Base-by-base conservation (phyloP, 2,329 filamentous ascomycete genomes). In the Stachybotrys elegans region DNA sequence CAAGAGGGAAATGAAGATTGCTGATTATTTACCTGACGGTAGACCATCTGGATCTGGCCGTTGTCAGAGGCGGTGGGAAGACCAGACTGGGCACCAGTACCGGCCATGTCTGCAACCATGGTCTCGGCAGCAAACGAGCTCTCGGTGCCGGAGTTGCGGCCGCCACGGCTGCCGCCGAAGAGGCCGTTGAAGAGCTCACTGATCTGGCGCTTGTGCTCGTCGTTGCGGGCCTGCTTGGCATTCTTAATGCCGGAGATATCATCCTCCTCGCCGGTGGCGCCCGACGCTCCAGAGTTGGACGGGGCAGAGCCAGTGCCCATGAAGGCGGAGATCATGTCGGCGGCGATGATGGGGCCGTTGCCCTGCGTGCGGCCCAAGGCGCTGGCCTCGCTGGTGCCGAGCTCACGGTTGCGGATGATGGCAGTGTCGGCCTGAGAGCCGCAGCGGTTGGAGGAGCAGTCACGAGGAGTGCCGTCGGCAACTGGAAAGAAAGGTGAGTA, bases 381-480 rank as follows among this genome's bases (percentile, higher is more conserved):
- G 27, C 77, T 79, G 29, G 55, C 60, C 52, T 73, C 69, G 54
- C 66, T 69, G 40, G 67, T 73, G 31, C 67, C 65, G 45, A 86
- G 71, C 64, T 85, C 82, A 12, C 68, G 63, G 48, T 76, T 64
- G 29, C 81, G 78, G 63, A 86, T 84, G 69, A 86, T 84, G 61
- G 81, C 72, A n/a, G 83, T 86, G 57, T 86, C 83, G 47, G 75
- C 78, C 60, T 86, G 76, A n/a, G 81, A 75, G 46, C 82, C 83
- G 57, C 81, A 85, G 37, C 60, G 50, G 53, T 81, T 79, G 54
- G 68, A 69, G 41, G 76, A 69, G 62, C 81, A 86, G 65, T 86
- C 81, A 57, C 83, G 80, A 41, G 81, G 83, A 49, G 82, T 85
- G 55, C 81, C 81, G 48, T 86, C 81, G 38, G 71, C 69, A 51